These are phyloP conservation scores for Arthrobotrys conoides DNA, from an alignment of 2,329 filamentous ascomycete genomes.

Conservation along the genomic window DNA sequence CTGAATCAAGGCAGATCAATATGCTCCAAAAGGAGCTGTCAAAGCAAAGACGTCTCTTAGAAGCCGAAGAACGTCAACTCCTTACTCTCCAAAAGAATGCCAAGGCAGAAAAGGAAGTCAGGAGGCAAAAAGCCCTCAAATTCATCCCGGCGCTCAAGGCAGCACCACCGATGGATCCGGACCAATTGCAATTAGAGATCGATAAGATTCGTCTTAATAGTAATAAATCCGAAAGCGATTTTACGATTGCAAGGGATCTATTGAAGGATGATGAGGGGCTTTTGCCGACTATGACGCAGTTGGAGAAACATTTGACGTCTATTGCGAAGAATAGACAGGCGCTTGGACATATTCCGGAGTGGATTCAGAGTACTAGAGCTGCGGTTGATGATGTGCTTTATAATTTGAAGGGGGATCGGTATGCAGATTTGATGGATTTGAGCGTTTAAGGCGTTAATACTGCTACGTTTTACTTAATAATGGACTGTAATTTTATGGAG, in stretches of 20 bases:
- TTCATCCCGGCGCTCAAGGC: conserved; percentile 55
- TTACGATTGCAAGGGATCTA: conserved; percentile 53
- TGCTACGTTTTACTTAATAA: background rate
- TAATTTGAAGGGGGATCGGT: conserved; percentile 49
- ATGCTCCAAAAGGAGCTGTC: conserved; percentile 62
- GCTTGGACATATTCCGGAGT: conserved; percentile 49
- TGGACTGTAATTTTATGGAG: conserved; percentile 7
- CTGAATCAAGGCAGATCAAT: conserved; percentile 62
- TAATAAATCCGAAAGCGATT: conserved; percentile 41
- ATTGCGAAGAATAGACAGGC: conserved; percentile 51
- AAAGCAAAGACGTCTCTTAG: conserved; percentile 61
- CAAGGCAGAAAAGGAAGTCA: conserved; percentile 61
- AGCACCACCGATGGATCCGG: conserved; percentile 51
- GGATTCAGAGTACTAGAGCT: conserved; percentile 56
- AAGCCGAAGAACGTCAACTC: conserved; percentile 61
- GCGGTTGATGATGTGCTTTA: conserved; percentile 60
- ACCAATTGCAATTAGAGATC: conserved; percentile 57
- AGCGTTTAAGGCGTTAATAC: conserved; percentile 28
- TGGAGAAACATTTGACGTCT: conserved; percentile 56
- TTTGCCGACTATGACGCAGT: conserved; percentile 48
- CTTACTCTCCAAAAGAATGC: conserved; percentile 63
- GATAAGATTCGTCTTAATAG: conserved; percentile 55
- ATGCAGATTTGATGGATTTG: conserved; percentile 56
- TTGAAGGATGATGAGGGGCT: conserved; percentile 47
- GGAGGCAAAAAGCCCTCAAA: conserved; percentile 61